Base-by-base conservation (phyloP, 1,139 yeast species). In the Suhomyces wounanorum region DNA sequence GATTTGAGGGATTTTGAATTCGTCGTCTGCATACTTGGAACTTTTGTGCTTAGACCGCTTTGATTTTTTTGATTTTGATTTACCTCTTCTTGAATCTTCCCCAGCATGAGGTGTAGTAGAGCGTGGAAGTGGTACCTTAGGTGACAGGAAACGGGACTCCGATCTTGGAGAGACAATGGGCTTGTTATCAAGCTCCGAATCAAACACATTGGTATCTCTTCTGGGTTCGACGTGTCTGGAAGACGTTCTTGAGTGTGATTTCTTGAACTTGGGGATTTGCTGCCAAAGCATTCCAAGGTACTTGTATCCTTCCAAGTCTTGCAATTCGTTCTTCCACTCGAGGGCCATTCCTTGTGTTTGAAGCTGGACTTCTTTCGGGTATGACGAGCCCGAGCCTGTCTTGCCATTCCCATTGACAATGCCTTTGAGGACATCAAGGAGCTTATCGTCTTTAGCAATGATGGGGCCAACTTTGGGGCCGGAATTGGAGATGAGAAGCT, bases 401-500 rank as follows among this genome's bases (percentile, higher is more conserved):
- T 58, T 62, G 30, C 72, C 79, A 44, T 55, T 55, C 0, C 79
- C 80, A 35, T 53, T 60, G 14, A 75, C 57, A 43, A 85, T 75
- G 8, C 80, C 74, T 43, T 79, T 78, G 56, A 91, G 73, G 36
- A 91, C 79, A 44, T 87, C 92, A 43, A 86, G 67, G 43, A 92
- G 73, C 65, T 83, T 85, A 43, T 81, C 82, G 66, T 92, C 97
- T 52, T 84, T 78, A 58, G 89, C 91, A 47, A 90, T 63, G 2
- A 72, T 61, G 2, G 75, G 73, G 1, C 78, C 79, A 48, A 75
- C 71, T 43, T 67, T 62, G 16, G 59, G 51, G 1, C 92, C 89
- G 3, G 95, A 89, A 66, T 92, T 92, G 52, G 87, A 81, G 3
- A 92, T 85, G 51, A 92, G 70, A 36, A 88, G 75, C 62, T 92